Evolutionary conservation across 164 flowering plant species (phyloP).

Genomic region (Umbellularia californica): DNA sequence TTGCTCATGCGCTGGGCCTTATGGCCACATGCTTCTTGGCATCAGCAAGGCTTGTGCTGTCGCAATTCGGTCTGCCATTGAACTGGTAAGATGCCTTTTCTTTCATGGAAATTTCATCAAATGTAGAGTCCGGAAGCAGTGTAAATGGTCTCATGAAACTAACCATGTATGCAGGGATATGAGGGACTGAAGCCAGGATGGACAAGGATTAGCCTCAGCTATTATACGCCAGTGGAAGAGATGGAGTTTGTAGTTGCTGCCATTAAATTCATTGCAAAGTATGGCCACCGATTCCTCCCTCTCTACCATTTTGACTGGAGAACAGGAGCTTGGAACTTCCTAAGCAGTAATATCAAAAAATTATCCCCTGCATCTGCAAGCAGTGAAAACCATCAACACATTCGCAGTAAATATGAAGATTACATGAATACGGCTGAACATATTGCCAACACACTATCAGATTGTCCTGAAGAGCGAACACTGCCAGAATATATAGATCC

Average conservation of each 20-base stretch:
- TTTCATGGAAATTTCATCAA: no score
- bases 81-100: slow-evolving; percentile 1
- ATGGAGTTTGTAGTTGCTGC: slow-evolving; percentile 10
- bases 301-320: slow-evolving; percentile 12
- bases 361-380: neutral
- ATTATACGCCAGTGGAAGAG: slow-evolving; percentile 12
- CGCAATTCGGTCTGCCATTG: slow-evolving; percentile 7
- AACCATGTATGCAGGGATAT: slow-evolving; percentile 7
- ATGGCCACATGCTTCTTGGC: slow-evolving; percentile 13
- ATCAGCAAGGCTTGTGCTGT: neutral
- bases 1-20: slow-evolving; percentile 15
- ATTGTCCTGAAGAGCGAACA: neutral
- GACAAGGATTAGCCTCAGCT: slow-evolving; percentile 18
- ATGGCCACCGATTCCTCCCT: slow-evolving; percentile 11
- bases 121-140: no score
- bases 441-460: neutral
- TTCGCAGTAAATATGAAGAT: neutral
- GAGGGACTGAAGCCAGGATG: slow-evolving; percentile 17
- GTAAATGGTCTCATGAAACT: no score
- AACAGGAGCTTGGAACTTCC: slow-evolving; percentile 11
- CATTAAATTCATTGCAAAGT: slow-evolving; percentile 5
- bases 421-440: neutral
- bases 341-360: neutral
- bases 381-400: neutral
- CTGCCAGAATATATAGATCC: slow-evolving; percentile 4